Base-by-base conservation (phyloP, 768 basidiomycete species). In the Xerocomellus intermedius region DNA sequence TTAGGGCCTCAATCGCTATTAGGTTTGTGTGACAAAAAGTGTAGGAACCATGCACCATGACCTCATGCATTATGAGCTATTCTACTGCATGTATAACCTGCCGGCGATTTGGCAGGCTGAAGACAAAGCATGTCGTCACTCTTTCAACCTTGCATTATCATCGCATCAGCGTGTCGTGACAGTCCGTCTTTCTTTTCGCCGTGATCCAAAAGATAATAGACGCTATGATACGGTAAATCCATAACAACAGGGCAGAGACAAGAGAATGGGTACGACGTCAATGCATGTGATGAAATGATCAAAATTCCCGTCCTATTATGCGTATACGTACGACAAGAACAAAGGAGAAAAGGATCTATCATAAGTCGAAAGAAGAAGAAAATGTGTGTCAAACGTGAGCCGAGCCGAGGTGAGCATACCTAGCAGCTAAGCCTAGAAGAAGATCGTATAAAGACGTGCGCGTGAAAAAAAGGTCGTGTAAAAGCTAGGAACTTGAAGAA, bases 401-500 rank as follows among this genome's bases (percentile, higher is more conserved):
- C 50, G 42, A 56, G 42, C 42, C 17, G 42, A 55, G 51, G 48
- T 50, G 37, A 64, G 59, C 44, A 65, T 54, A 55, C 37, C 14
- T 17, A n/a, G n/a, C n/a, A n/a, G n/a, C 37, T 6, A 17, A 37
- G 36, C 58, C 42, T 30, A 42, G 46, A n/a, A 37, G 32, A 42
- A 30, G 26, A 42, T 19, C 44, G 35, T 50, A 57, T 39, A 42
- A 50, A 51, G 39, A 53, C 39, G 32, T 48, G 55, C 42, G 21
- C 1, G 33, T 10, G 8, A 48, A 9, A 24, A 35, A 32, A 50
- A 30, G n/a, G 13, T 47, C 52, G 26, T 35, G 35, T 16, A 42
- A 39, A 17, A 14, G 5, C 47, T 51, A 91, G 74, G 89, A 92
- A 65, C 89, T 91, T 74, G 89, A 92, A 64, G 89, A 89, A 57